phyloP scores from a whole-genome alignment of 2,329 filamentous ascomycete genomes.

The Talaromyces sp. region DNA sequence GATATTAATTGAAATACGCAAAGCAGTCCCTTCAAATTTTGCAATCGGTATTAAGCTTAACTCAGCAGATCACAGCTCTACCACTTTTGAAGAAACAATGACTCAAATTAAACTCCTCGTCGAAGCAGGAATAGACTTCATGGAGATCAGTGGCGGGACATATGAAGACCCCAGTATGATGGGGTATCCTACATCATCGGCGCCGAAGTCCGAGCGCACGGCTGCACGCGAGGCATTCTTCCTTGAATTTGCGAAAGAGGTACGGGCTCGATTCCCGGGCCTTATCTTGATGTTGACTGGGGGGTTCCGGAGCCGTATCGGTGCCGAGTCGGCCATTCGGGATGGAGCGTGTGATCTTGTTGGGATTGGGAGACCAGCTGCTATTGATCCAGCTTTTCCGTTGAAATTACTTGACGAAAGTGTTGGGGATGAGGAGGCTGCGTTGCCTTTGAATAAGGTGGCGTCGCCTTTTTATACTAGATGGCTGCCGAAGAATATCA shows the following conservation, averaged over 20 bases:
- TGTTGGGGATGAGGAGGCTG: conserved; percentile 28
- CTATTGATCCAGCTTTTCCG: conserved; percentile 49
- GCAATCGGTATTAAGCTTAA: conserved; percentile 56
- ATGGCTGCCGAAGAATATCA: conserved; percentile 26
- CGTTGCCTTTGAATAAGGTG: conserved; percentile 27
- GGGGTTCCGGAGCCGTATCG: conserved; percentile 60
- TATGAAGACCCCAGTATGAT: conserved; percentile 58
- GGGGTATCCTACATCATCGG: conserved; percentile 12
- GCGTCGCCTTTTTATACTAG: conserved; percentile 25
- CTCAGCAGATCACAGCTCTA: conserved; percentile 49
- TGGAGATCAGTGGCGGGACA: conserved; percentile 68
- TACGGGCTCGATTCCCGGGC: conserved; percentile 50
- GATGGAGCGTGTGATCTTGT: conserved; percentile 54
- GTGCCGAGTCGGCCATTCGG: conserved; percentile 53
- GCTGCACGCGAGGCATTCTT: conserved; percentile 68
- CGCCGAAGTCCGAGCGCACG: conserved; percentile 46
- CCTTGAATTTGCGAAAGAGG: conserved; percentile 63
- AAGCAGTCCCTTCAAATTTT: conserved; percentile 46
- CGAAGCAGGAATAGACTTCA: conserved; percentile 60
- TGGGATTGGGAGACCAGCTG: conserved; percentile 52
- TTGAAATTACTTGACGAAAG: conserved; percentile 34
- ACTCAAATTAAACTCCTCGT: conserved; percentile 57
- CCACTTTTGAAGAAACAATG: conserved; percentile 54
- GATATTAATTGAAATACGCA: conserved; percentile 47
- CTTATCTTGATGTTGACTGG: conserved; percentile 62